Percentiles rank a stretch among this genome's conserved stretches.
Evolutionary conservation across 345 rosid species (phyloP).

Genomic region (Camelina hispida): DNA sequence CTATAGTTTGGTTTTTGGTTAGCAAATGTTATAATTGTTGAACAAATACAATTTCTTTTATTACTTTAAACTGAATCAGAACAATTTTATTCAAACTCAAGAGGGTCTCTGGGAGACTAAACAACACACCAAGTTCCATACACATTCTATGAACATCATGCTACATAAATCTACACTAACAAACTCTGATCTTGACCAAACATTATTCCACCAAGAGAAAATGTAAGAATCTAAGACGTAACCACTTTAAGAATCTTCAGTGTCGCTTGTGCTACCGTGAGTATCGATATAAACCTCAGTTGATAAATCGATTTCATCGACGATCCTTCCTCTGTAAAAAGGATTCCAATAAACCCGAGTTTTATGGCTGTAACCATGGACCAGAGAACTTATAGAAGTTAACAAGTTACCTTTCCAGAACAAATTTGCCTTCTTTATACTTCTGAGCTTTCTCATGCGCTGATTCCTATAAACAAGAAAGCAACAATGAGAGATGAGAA

Average conservation of each 20-base stretch:
- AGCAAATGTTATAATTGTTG: background rate
- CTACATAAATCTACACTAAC: constrained; percentile 34
- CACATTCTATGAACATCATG: constrained; percentile 18
- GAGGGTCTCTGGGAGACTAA: background rate
- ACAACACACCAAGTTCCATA: constrained; percentile 17
- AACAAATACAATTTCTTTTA: background rate
- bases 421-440: constrained; percentile 84
- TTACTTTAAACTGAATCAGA: constrained; percentile 8
- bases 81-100: constrained; percentile 8
- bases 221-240: constrained; percentile 17
- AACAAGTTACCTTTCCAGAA: constrained; percentile 72
- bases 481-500: constrained; percentile 2
- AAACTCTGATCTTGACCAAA: constrained; percentile 34
- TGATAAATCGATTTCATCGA: constrained; percentile 74
- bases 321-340: constrained; percentile 66
- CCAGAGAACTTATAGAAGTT: constrained; percentile 2
- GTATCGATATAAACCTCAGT: constrained; percentile 65
- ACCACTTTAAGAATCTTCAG: constrained; percentile 54
- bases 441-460: constrained; percentile 77
- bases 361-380: constrained; percentile 18
- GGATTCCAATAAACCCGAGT: constrained; percentile 9
- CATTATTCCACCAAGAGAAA: constrained; percentile 16
- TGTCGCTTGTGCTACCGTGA: constrained; percentile 58
- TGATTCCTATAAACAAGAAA: constrained; percentile 54
- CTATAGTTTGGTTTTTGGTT: too few species aligned